phyloP scores from a whole-genome alignment of 768 basidiomycete species.

The Amyloporia xantha region DNA sequence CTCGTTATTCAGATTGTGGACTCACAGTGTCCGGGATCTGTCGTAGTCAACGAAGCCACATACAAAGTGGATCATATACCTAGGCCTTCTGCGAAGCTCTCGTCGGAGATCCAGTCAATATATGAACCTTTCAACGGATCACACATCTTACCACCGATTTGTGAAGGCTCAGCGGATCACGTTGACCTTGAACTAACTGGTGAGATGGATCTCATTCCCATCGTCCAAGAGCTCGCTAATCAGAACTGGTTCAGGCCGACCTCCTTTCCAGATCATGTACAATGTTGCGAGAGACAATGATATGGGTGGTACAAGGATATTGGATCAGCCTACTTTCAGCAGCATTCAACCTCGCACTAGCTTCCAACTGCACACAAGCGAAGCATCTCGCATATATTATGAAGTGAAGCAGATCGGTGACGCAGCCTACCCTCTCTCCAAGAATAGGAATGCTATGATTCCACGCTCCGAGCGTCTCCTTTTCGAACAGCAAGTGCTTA shows the following conservation, averaged over 20 bases:
- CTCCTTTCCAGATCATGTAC: conserved; percentile 94
- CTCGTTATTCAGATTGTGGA: conserved; percentile 62
- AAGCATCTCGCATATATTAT: conserved; percentile 78
- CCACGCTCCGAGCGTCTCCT: conserved; percentile 63
- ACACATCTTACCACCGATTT: conserved; percentile 68
- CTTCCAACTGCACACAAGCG: conserved; percentile 74
- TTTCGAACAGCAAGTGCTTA: conserved; percentile 81
- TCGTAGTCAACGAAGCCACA: conserved; percentile 50
- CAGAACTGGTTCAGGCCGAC: conserved; percentile 47
- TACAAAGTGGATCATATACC: conserved; percentile 79
- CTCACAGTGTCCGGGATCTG: conserved; percentile 75
- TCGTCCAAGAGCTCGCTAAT: not conserved
- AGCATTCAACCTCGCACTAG: conserved; percentile 77
- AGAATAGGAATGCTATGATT: conserved; percentile 55
- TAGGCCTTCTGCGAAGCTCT: conserved; percentile 66
- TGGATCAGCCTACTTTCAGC: conserved; percentile 76
- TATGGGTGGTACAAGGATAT: conserved; percentile 58
- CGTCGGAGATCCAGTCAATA: conserved; percentile 45
- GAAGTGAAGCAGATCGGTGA: conserved; percentile 89
- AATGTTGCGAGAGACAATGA: conserved; percentile 70
- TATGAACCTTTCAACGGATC: conserved; percentile 66
- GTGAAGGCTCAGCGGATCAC: conserved; percentile 74
- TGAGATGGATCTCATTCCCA: conserved; percentile 17
- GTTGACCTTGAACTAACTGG: conserved; percentile 82
- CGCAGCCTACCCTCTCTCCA: conserved; percentile 71